Conservation (phyloP, 2,329 filamentous ascomycete species). For the Penicillium sp. region DNA sequence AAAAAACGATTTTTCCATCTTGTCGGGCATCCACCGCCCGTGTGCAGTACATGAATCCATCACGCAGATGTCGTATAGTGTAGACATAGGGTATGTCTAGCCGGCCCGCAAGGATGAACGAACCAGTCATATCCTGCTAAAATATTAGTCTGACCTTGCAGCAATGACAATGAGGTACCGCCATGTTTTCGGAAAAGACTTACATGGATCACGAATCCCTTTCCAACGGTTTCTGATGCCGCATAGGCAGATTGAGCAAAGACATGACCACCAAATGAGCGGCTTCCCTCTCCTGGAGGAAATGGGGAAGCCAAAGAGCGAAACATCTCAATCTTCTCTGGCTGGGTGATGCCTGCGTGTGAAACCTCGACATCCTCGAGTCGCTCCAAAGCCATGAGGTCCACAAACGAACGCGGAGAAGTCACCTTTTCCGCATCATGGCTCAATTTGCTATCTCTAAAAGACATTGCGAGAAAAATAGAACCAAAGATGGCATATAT, state of each 20-base stretch:
- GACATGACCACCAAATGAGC: conserved; percentile 53
- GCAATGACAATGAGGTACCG: too few species aligned
- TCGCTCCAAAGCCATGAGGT: conserved; percentile 31
- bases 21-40: conserved; percentile 50
- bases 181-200: conserved; percentile 14
- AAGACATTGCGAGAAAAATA: conserved; percentile 12
- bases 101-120: conserved; percentile 47
- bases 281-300: conserved; percentile 39
- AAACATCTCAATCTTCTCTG: conserved; percentile 30
- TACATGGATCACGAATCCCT: conserved; percentile 50
- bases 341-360: conserved; percentile 8
- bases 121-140: conserved; percentile 48
- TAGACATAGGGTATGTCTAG: conserved; percentile 48
- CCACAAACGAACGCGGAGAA: conserved; percentile 23
- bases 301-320: conserved; percentile 32
- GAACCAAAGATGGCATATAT: too few species aligned
- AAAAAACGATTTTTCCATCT: conserved; percentile 47
- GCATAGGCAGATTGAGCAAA: conserved; percentile 55
- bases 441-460: conserved; percentile 6
- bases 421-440: conserved; percentile 6
- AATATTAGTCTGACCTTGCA: neutral
- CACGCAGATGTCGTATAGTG: conserved; percentile 46
- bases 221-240: conserved; percentile 49
- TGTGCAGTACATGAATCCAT: conserved; percentile 50
- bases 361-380: conserved; percentile 16